Percentiles rank a stretch among this genome's conserved stretches.
Conservation (phyloP, 208 protist genomes). For the Entamoeba moshkovskii region DNA sequence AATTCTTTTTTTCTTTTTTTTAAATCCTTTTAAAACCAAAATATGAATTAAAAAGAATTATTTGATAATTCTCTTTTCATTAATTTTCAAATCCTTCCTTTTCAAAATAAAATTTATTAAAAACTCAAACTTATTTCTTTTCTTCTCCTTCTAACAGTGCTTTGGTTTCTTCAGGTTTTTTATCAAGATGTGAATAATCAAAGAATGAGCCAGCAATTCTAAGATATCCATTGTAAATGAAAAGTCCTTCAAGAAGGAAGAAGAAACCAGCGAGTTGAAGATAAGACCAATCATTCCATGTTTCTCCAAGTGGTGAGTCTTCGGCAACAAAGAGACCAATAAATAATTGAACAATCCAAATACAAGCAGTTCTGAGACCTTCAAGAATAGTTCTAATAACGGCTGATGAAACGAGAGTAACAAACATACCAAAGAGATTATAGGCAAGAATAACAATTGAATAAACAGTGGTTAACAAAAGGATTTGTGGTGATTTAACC, state of each 20-base stretch:
- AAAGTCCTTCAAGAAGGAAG: conserved; percentile 19
- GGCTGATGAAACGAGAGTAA: conserved; percentile 30
- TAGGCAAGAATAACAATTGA: conserved; percentile 34
- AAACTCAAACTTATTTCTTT: background rate
- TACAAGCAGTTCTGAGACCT: conserved; percentile 32
- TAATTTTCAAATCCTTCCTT: background rate
- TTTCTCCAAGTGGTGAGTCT: conserved; percentile 33
- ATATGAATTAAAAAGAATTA: background rate
- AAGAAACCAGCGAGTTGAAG: conserved; percentile 39
- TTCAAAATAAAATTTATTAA: background rate
- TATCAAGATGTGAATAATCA: background rate
- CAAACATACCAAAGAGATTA: conserved; percentile 42
- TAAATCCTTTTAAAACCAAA: background rate
- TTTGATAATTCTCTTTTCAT: background rate
- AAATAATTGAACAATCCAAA: conserved; percentile 39
- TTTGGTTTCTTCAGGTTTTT: background rate
- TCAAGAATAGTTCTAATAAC: conserved; percentile 43
- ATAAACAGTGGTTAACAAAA: conserved; percentile 21
- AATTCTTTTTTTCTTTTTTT: background rate
- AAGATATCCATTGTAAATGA: background rate
- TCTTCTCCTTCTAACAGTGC: background rate
- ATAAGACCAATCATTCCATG: conserved; percentile 33
- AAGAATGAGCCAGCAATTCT: background rate
- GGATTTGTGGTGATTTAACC: conserved; percentile 1
- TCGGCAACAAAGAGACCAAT: conserved; percentile 34